These are phyloP conservation scores for Globisporangium splendens DNA, from an alignment of 352 stramenopile genomes.

Conservation along the genomic window DNA sequence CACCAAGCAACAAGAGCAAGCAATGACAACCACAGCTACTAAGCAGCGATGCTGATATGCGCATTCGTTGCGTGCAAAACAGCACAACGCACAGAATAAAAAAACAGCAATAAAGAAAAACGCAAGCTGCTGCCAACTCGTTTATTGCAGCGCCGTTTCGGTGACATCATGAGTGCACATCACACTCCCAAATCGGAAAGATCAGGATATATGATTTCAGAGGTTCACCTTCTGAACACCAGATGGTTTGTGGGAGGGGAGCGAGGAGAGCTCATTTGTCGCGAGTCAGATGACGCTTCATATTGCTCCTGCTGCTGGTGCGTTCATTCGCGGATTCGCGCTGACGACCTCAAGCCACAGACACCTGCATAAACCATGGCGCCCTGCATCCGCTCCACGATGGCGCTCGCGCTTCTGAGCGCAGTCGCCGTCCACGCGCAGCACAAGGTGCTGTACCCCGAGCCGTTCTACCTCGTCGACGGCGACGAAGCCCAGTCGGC, in stretches of 20 bases:
- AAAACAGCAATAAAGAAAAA: neutral
- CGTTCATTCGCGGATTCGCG: neutral
- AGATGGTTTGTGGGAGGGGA: neutral
- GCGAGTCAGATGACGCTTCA: neutral
- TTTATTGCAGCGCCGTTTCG: neutral
- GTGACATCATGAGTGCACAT: neutral
- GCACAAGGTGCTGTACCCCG: constrained; percentile 38
- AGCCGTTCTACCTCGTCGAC: constrained; percentile 57
- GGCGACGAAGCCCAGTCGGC: constrained; percentile 17
- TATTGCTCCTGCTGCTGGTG: neutral
- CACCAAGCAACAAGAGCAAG: constrained; percentile 5
- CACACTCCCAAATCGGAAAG: neutral
- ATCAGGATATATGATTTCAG: neutral
- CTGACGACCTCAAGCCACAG: neutral
- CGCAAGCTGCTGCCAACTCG: neutral
- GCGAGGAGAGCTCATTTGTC: neutral
- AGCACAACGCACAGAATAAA: neutral
- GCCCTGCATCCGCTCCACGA: constrained; percentile 1
- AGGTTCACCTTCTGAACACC: neutral
- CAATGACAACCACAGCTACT: neutral
- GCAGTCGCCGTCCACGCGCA: constrained; percentile 18
- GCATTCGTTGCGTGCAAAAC: neutral
- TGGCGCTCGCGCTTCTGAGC: constrained; percentile 1
- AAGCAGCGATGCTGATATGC: neutral
- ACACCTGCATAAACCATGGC: neutral